Evolutionary conservation across 306 rosid species (phyloP), one percentile per base, ranked within the genome.

Genomic region (Elaeagnus macrophylla): DNA sequence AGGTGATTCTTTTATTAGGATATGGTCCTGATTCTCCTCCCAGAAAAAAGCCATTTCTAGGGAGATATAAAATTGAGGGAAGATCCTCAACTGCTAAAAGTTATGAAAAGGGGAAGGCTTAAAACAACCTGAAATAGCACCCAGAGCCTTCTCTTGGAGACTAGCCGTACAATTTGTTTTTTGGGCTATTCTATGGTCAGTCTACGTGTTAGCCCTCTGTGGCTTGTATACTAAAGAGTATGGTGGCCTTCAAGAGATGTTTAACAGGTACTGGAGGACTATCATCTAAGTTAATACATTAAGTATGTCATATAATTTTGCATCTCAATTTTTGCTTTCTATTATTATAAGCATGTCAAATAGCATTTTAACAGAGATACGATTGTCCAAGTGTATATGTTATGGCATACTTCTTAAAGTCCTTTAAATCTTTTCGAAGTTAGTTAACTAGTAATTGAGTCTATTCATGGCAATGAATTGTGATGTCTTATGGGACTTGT

Each of bases 11-110:
- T 71, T 73, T 86, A 67, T 74, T 87, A 62, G 96, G 96, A 56
- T 76, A 72, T 69, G 93, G 99, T 66, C 83, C 81, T 46, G 99
- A 91, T 76, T 75, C 87, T 70, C 99, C 93, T 67, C 95, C 94
- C 37, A 80, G 89, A 70, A 82, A 82, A 66, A 53, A 86, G 61
- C 75, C 87, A 64, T 14, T 13, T 46, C 75, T 39, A 71, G 57
- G 59, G 61, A 79, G 59, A 75, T 50, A 61, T 65, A 61, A 71
- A 73, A 65, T 59, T 60, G 73, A 47, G 62, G 80, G 65, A 68
- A 51, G 52, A 47, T 55, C 72, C 39, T 68, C 83, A 52, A 70
- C 68, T 53, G 76, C 71, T 72, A 53, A 37, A 35, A 49, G 55
- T 54, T 51, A 9, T 79, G 67, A 52, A 48, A 75, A 57, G 74